Conservation (phyloP, 371 early-diverging fungal species). For the Mortierella sp. region DNA sequence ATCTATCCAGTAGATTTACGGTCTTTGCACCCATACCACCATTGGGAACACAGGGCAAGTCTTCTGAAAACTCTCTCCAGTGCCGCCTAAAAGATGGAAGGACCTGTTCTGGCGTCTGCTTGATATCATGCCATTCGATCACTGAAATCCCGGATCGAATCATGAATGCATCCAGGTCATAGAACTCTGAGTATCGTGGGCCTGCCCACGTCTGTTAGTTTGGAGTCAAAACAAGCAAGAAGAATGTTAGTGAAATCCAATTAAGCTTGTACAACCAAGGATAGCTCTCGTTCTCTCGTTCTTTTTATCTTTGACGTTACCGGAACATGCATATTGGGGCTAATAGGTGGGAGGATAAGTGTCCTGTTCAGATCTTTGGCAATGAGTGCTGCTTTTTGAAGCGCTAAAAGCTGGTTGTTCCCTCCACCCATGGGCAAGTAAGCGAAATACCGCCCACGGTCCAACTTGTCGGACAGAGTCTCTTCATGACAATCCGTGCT, state of each 20-base stretch:
- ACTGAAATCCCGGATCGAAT: constrained; percentile 30
- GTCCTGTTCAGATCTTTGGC: constrained; percentile 45
- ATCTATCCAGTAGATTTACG: constrained; percentile 31
- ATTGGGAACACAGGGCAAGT: constrained; percentile 33
- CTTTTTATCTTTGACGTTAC: constrained; percentile 9
- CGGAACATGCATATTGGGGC: constrained; percentile 37
- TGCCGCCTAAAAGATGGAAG: constrained; percentile 7
- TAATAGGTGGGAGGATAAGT: constrained; percentile 36
- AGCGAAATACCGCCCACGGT: constrained; percentile 14
- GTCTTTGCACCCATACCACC: constrained; percentile 30
- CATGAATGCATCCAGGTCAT: constrained; percentile 26
- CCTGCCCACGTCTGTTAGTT: constrained; percentile 47
- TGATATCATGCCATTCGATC: constrained; percentile 48
- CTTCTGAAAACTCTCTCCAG: constrained; percentile 36
- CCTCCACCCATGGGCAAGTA: constrained; percentile 50
- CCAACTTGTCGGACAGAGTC: not conserved
- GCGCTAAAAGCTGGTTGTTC: constrained; percentile 41
- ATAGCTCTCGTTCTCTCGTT: too few species aligned
- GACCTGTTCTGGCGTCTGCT: constrained; percentile 28
- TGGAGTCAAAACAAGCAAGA: too few species aligned
- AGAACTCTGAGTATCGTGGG: constrained; percentile 37
- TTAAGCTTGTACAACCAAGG: too few species aligned
- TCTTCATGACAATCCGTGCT: too few species aligned
- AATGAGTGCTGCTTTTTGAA: constrained; percentile 39
- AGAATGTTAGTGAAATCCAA: too few species aligned